Percentiles rank a stretch among this genome's conserved stretches.
These are phyloP conservation scores for Clavariopsis aquatica DNA, from an alignment of 495 filamentous ascomycete genomes.

Conservation along the genomic window DNA sequence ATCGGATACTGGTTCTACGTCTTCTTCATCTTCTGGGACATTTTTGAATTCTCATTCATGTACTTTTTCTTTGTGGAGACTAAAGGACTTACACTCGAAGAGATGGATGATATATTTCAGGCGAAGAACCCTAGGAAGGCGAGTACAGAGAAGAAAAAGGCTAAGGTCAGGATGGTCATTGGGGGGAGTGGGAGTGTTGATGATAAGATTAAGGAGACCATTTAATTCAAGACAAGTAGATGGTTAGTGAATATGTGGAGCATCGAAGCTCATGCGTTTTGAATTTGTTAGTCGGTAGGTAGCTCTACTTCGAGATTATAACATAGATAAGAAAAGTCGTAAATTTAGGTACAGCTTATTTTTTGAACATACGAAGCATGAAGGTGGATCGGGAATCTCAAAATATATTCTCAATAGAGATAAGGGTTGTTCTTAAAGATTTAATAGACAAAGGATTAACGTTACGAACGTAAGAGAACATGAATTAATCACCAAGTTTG, in stretches of 20 bases:
- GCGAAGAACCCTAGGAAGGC: conserved; percentile 35
- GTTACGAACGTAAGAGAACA: too few relatives aligned
- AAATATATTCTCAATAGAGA: too few relatives aligned
- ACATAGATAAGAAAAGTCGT: too few relatives aligned
- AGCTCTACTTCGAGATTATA: too few relatives aligned
- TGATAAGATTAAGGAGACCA: conserved; percentile 5
- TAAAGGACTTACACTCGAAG: conserved; percentile 33
- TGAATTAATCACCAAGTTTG: too few relatives aligned
- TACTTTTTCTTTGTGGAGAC: conserved; percentile 38
- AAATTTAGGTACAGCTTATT: too few relatives aligned
- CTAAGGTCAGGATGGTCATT: conserved; percentile 25
- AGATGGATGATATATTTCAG: conserved; percentile 33
- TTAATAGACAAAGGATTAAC: too few relatives aligned
- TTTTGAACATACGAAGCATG: too few relatives aligned
- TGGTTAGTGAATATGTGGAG: neutral
- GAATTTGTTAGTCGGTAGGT: too few relatives aligned
- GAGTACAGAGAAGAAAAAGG: conserved; percentile 27
- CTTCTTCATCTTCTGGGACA: conserved; percentile 39
- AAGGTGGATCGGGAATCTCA: too few relatives aligned
- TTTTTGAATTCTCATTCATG: conserved; percentile 32
- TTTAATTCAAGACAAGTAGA: neutral
- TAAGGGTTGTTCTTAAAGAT: too few relatives aligned
- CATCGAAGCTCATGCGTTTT: too few relatives aligned
- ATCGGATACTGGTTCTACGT: conserved; percentile 41
- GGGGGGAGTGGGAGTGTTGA: conserved; percentile 21